Percentiles rank a stretch among this genome's conserved stretches.
phyloP scores from a whole-genome alignment of 768 basidiomycete species.

The Epithele typhae region DNA sequence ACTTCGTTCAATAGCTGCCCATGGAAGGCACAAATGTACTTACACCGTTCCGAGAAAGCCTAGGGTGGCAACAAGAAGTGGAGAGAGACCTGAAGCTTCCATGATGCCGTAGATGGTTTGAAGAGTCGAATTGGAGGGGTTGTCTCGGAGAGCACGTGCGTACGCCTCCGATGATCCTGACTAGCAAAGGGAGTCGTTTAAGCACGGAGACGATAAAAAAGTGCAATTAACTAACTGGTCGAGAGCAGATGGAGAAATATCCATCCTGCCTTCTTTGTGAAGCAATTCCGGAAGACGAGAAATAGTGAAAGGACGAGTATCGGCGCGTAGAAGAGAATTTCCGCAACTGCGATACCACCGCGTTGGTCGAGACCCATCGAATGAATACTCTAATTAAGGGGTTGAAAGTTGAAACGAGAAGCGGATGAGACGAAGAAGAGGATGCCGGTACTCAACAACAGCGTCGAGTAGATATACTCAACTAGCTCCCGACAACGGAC shows the following conservation, averaged over 20 bases:
- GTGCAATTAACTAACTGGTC: too few relatives aligned
- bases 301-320: constrained; percentile 41
- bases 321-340: constrained; percentile 57
- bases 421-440: too few relatives aligned
- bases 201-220: too few relatives aligned
- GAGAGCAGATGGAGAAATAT: constrained; percentile 60
- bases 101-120: constrained; percentile 50
- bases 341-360: constrained; percentile 53
- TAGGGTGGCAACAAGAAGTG: constrained; percentile 34
- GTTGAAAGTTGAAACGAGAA: neutral
- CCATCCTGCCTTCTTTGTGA: constrained; percentile 61
- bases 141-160: constrained; percentile 54
- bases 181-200: constrained; percentile 38
- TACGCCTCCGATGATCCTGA: constrained; percentile 54
- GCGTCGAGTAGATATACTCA: too few relatives aligned
- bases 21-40: neutral
- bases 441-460: too few relatives aligned
- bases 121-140: constrained; percentile 37
- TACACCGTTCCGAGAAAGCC: constrained; percentile 34
- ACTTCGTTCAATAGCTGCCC: too few relatives aligned
- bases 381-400: too few relatives aligned
- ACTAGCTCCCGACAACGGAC: too few relatives aligned
- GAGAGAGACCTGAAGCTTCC: constrained; percentile 35
- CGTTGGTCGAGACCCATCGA: constrained; percentile 30
- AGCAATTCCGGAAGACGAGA: constrained; percentile 48